Evolutionary conservation across 2,329 filamentous ascomycete genomes (phyloP).

Genomic region (Nigrospora sphaerica): DNA sequence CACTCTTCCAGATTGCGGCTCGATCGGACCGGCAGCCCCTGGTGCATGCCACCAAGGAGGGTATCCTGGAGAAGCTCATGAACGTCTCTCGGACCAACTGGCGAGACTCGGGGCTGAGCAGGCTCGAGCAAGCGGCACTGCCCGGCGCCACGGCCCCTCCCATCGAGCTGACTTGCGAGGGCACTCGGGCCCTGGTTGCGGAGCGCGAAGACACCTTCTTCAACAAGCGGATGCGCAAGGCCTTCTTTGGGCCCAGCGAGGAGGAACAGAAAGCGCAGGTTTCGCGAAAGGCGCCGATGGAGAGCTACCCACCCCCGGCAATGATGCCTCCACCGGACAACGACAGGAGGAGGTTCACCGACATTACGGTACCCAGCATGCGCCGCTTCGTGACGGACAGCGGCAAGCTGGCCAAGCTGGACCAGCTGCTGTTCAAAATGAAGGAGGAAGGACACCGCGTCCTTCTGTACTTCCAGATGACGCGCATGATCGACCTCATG

Average conservation of each 20-base stretch:
- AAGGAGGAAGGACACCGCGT: slow-evolving; percentile 93
- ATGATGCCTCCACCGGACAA: slow-evolving; percentile 74
- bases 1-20: slow-evolving; percentile 73
- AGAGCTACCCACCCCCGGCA: slow-evolving; percentile 53
- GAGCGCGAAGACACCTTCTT: slow-evolving; percentile 74
- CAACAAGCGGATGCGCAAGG: slow-evolving; percentile 67
- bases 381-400: slow-evolving; percentile 95
- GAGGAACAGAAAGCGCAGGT: slow-evolving; percentile 68
- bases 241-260: slow-evolving; percentile 60
- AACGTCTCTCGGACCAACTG: slow-evolving; percentile 67
- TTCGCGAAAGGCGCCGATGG: slow-evolving; percentile 61
- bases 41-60: slow-evolving; percentile 63
- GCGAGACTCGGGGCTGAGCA: slow-evolving; percentile 61
- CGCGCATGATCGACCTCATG: slow-evolving; percentile 98
- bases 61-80: slow-evolving; percentile 67
- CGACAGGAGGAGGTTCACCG: slow-evolving; percentile 77
- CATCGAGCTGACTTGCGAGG: slow-evolving; percentile 71
- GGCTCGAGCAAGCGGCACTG: slow-evolving; percentile 74
- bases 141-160: slow-evolving; percentile 81
- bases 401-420: slow-evolving; percentile 88
- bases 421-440: slow-evolving; percentile 78
- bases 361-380: slow-evolving; percentile 93
- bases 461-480: slow-evolving; percentile 99
- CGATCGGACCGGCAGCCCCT: slow-evolving; percentile 61
- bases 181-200: slow-evolving; percentile 47